phyloP scores from a whole-genome alignment of 2,329 filamentous ascomycete species.

The Aureobasidium melanogenum region DNA sequence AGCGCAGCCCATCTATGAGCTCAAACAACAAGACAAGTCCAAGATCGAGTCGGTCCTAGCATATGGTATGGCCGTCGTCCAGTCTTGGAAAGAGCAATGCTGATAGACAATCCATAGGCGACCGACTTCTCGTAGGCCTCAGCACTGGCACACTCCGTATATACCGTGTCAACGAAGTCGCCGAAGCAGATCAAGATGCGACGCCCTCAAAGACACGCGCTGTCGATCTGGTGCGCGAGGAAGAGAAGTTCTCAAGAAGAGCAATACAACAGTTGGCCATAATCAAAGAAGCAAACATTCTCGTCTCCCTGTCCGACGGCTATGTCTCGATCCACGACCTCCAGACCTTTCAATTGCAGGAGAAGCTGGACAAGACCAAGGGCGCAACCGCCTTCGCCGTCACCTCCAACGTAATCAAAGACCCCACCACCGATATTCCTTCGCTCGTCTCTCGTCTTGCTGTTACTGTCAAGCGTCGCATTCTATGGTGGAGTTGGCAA shows the following conservation, averaged over 20 bases:
- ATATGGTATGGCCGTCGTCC: slow-evolving; percentile 51
- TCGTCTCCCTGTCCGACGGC: slow-evolving; percentile 85
- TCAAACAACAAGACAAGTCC: slow-evolving; percentile 89
- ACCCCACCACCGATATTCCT: slow-evolving; percentile 75
- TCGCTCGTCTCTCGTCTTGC: slow-evolving; percentile 87
- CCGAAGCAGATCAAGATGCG: slow-evolving; percentile 33
- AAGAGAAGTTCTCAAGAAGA: slow-evolving; percentile 87
- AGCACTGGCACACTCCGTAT: slow-evolving; percentile 83
- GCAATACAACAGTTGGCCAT: slow-evolving; percentile 89
- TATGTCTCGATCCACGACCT: slow-evolving; percentile 85
- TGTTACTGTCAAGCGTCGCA: slow-evolving; percentile 83
- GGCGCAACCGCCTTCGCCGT: slow-evolving; percentile 86
- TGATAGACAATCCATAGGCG: slow-evolving; percentile 45
- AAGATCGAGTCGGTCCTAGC: slow-evolving; percentile 94
- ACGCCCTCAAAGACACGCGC: slow-evolving; percentile 30
- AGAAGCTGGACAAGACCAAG: slow-evolving; percentile 72
- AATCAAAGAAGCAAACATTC: slow-evolving; percentile 87
- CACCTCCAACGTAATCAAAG: slow-evolving; percentile 91
- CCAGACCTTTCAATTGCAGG: slow-evolving; percentile 71
- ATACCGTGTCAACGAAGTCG: slow-evolving; percentile 74
- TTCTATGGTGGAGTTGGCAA: slow-evolving; percentile 91
- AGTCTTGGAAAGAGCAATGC: too few species aligned
- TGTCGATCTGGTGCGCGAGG: slow-evolving; percentile 79
- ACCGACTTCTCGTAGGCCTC: slow-evolving; percentile 83
- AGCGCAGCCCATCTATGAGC: slow-evolving; percentile 92